These are phyloP conservation scores for Globisporangium nagaii DNA, from an alignment of 352 stramenopile genomes.

Conservation along the genomic window DNA sequence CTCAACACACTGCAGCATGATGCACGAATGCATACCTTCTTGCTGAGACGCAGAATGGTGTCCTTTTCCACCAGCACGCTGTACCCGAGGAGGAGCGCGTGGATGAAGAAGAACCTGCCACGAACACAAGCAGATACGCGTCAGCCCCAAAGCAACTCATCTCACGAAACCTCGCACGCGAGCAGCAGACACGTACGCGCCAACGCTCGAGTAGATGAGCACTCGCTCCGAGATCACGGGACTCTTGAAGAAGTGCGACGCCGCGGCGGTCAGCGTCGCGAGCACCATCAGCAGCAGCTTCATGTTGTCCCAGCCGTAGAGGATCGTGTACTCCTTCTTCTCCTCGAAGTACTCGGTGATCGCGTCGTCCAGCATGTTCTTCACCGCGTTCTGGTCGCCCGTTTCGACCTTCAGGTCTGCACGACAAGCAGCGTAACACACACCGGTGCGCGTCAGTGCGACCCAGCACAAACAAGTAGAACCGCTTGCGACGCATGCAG, in stretches of 20 bases:
- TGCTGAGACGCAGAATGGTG: conserved; percentile 65
- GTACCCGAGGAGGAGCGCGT: conserved; percentile 69
- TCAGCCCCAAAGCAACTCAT: not conserved
- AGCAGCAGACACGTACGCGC: conserved; percentile 23
- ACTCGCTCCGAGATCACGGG: conserved; percentile 53
- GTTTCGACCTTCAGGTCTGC: conserved; percentile 64
- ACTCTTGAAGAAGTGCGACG: conserved; percentile 69
- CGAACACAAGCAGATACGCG: not conserved
- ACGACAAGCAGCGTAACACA: conserved; percentile 3
- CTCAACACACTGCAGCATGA: no score
- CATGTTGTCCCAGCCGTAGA: conserved; percentile 81
- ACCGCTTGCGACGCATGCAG: not conserved
- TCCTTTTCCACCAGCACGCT: conserved; percentile 72
- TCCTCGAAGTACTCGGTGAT: conserved; percentile 70
- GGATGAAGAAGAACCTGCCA: conserved; percentile 75
- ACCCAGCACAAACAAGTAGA: not conserved
- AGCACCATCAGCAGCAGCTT: conserved; percentile 80
- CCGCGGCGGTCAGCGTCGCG: conserved; percentile 46
- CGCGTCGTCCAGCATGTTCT: conserved; percentile 82
- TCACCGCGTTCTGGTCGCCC: conserved; percentile 81
- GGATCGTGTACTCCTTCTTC: conserved; percentile 44
- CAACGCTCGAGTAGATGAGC: conserved; percentile 67
- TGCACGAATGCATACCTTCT: conserved; percentile 42
- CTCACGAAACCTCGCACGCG: not conserved
- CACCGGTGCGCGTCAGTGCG: not conserved